Evolutionary conservation across 805 yeast genomes (phyloP), one percentile per base, ranked within the genome.

Genomic region (Torulaspora gathmanii): DNA sequence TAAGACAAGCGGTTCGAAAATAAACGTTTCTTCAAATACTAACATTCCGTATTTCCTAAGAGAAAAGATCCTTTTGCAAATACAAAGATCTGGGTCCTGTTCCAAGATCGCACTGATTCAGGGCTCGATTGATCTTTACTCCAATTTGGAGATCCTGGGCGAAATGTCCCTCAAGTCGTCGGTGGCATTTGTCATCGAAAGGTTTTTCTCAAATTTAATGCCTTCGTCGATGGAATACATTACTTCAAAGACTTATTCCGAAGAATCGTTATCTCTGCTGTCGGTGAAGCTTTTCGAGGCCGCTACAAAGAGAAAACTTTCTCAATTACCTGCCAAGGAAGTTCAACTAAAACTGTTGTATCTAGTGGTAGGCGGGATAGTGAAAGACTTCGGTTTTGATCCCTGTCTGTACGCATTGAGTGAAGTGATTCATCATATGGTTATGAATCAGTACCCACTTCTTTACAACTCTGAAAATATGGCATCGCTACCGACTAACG

Each of bases 351-450:
- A 78, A 42, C 65, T 85, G 3, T 67, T 84, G 37, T 74, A 74
- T 53, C 76, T 80, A 30, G 58, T 83, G 20, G 58, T 85, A 16
- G 95, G 93, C 2, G 81, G 83, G 8, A 75, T 87, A 49, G 74
- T 83, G 29, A 82, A 79, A 50, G 95, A 86, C 63, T 86, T 82
- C 67, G 95, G 95, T 1, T 86, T 86, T 60, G 89, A 87, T 56
- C 60, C 73, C 2, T 72, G 82, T n/a, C 66, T 84, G 46, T 73
- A 73, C 47, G 82, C 85, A 2, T 62, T 87, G 22, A 76, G 86
- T 50, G 91, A 84, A 52, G 72, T 85, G 2, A 77, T 83, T 54
- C 83, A 81, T 58, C 80, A 75, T 42, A 65, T 77, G 23, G 70
- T 85, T 5, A 58, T 80, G 31, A 71, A 71, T 34, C 88, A 82